These are phyloP conservation scores for Aspergillus nidulans DNA, from an alignment of 495 filamentous ascomycete genomes.

Conservation along the genomic window DNA sequence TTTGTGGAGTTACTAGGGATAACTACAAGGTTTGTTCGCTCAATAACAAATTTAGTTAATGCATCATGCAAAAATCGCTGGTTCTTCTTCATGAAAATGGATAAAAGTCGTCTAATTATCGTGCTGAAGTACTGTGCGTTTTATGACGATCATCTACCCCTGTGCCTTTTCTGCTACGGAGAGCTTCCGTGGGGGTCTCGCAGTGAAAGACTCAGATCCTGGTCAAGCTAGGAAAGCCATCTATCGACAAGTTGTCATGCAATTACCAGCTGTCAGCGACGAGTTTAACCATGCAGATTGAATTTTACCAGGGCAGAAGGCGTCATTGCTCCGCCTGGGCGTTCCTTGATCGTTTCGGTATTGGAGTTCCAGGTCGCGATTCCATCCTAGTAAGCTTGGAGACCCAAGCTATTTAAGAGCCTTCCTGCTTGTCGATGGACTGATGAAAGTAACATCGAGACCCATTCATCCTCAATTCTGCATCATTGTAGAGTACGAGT, in stretches of 20 bases:
- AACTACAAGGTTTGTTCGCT: too few relatives aligned
- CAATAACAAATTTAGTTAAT: too few relatives aligned
- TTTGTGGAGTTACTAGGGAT: too few relatives aligned
- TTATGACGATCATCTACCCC: slow-evolving; percentile 15
- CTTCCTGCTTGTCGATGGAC: neutral
- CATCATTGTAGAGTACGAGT: neutral
- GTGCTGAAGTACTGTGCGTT: too few relatives aligned
- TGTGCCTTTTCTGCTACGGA: slow-evolving; percentile 16
- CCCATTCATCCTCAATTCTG: neutral
- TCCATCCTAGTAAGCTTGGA: neutral
- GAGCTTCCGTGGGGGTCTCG: slow-evolving; percentile 2
- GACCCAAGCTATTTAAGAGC: neutral
- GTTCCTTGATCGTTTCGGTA: slow-evolving; percentile 10
- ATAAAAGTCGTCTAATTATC: too few relatives aligned
- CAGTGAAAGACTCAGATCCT: neutral
- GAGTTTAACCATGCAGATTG: too few relatives aligned
- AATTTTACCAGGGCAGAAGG: too few relatives aligned
- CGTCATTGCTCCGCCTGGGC: neutral
- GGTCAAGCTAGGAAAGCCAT: neutral
- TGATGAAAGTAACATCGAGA: too few relatives aligned
- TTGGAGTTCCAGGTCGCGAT: neutral
- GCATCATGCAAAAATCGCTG: too few relatives aligned
- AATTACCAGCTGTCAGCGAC: too few relatives aligned
- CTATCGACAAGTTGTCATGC: too few relatives aligned
- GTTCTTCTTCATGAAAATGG: too few relatives aligned